Conservation (phyloP, 768 basidiomycete genomes). For the Amanita pallidorosea region DNA sequence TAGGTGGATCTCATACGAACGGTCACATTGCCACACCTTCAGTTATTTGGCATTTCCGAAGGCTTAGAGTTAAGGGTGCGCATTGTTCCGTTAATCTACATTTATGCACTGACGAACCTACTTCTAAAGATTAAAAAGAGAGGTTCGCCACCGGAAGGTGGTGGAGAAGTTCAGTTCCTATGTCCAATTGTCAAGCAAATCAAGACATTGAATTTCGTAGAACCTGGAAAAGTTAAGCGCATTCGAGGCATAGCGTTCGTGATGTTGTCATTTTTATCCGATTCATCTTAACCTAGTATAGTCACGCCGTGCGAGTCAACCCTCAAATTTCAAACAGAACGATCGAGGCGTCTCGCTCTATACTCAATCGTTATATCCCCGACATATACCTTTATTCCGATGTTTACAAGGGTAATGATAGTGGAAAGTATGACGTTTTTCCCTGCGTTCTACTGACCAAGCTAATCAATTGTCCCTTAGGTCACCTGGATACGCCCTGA, state of each 20-base stretch:
- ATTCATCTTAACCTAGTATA: constrained; percentile 18
- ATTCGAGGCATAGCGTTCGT: constrained; percentile 94
- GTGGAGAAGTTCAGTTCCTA: constrained; percentile 89
- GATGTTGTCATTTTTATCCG: background rate
- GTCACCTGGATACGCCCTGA: constrained; percentile 93
- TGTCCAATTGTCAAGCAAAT: constrained; percentile 87
- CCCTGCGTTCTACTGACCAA: background rate
- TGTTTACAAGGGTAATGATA: constrained; percentile 95
- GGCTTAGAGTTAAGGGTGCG: constrained; percentile 80
- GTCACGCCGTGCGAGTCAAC: constrained; percentile 92
- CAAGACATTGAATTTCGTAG: constrained; percentile 88
- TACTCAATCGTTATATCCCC: constrained; percentile 93
- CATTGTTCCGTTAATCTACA: background rate
- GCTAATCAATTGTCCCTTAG: constrained; percentile 24
- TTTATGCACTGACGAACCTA: background rate
- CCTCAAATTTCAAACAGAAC: constrained; percentile 97
- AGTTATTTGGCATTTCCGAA: constrained; percentile 83
- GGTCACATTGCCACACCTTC: constrained; percentile 83
- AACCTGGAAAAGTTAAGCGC: constrained; percentile 84
- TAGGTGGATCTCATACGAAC: constrained; percentile 86
- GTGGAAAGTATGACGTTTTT: constrained; percentile 68
- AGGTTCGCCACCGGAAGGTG: constrained; percentile 85
- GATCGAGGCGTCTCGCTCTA: constrained; percentile 88
- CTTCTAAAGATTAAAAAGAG: constrained; percentile 78
- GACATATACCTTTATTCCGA: constrained; percentile 98